Evolutionary conservation across 1,284 basidiomycete genomes (phyloP).

Genomic region (Cutaneotrichosporon cyanovorans): DNA sequence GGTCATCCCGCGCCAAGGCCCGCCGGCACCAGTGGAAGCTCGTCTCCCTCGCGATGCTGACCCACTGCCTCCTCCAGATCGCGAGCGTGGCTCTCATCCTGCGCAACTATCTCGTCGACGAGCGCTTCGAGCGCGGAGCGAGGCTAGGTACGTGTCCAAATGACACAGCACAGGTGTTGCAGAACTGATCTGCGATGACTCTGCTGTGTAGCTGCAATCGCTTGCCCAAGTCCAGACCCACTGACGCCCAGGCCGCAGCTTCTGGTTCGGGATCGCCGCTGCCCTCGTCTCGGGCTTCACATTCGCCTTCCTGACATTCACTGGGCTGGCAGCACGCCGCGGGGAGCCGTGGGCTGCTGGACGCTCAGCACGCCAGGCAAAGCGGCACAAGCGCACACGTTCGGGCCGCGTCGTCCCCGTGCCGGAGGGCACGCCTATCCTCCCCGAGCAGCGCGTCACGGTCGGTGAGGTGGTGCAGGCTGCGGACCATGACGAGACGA

Average conservation of each 20-base stretch:
- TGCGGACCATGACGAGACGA: conserved; percentile 29
- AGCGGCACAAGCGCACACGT: conserved; percentile 39
- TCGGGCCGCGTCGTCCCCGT: conserved; percentile 41
- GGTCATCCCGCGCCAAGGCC: conserved; percentile 39
- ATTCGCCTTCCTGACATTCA: conserved; percentile 38
- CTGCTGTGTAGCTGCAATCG: neutral
- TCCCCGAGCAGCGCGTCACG: conserved; percentile 33
- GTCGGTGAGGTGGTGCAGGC: conserved; percentile 38
- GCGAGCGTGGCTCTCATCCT: conserved; percentile 38
- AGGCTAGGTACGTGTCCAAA: conserved; percentile 35
- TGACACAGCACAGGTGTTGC: too few species aligned
- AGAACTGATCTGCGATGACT: neutral
- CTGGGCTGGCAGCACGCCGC: conserved; percentile 42
- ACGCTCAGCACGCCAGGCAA: conserved; percentile 33
- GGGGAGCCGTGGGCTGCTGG: conserved; percentile 45
- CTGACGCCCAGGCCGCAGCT: conserved; percentile 32
- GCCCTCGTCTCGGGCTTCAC: conserved; percentile 34
- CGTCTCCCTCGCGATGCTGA: conserved; percentile 41
- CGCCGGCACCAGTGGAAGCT: conserved; percentile 45
- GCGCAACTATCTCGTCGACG: conserved; percentile 40
- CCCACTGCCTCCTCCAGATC: conserved; percentile 40
- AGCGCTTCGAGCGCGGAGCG: conserved; percentile 34
- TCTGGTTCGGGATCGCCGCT: conserved; percentile 38
- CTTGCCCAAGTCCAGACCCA: too few species aligned
- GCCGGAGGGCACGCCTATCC: conserved; percentile 35